A percentile compares a stretch with the other conserved stretches of the same genome.
phyloP scores from a whole-genome alignment of 805 yeast species.

The Trichomonascus vanleenenianus region DNA sequence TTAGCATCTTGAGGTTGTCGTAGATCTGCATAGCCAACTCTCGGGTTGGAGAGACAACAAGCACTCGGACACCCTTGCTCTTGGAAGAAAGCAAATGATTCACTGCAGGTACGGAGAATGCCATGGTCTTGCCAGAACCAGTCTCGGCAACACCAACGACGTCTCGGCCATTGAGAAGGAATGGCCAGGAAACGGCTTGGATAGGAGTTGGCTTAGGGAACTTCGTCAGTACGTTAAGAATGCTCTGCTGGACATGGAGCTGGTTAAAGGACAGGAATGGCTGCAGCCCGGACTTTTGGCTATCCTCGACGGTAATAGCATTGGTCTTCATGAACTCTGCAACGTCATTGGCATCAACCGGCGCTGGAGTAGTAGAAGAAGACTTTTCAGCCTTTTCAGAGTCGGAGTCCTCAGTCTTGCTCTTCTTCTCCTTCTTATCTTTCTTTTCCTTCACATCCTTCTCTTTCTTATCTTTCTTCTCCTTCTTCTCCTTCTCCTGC shows the following conservation, averaged over 20 bases:
- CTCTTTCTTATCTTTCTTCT: conserved; percentile 32
- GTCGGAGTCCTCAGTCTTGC: conserved; percentile 2
- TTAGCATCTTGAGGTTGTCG: conserved; percentile 65
- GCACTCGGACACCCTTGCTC: conserved; percentile 53
- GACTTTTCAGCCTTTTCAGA: conserved; percentile 17
- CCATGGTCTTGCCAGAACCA: conserved; percentile 96
- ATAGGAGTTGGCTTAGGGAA: conserved; percentile 94
- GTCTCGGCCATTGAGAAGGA: conserved; percentile 65
- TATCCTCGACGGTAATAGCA: conserved; percentile 76
- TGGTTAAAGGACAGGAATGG: conserved; percentile 68
- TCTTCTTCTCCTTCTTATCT: conserved; percentile 28
- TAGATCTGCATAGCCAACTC: conserved; percentile 92
- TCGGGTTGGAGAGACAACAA: conserved; percentile 93
- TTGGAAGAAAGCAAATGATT: conserved; percentile 46
- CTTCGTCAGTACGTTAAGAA: conserved; percentile 53
- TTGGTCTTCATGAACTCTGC: conserved; percentile 58
- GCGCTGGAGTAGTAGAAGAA: conserved; percentile 21
- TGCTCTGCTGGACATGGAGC: conserved; percentile 46
- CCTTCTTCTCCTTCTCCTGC: conserved; percentile 32
- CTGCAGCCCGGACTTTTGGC: conserved; percentile 40
- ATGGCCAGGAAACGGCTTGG: conserved; percentile 94
- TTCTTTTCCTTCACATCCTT: conserved; percentile 31
- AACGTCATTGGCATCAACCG: conserved; percentile 35
- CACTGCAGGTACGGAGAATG: conserved; percentile 96
- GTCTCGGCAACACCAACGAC: conserved; percentile 98